Percentiles rank a stretch among this genome's conserved stretches.
Evolutionary conservation across 257 asterid species (phyloP).

Genomic region (Solanum virginianum): DNA sequence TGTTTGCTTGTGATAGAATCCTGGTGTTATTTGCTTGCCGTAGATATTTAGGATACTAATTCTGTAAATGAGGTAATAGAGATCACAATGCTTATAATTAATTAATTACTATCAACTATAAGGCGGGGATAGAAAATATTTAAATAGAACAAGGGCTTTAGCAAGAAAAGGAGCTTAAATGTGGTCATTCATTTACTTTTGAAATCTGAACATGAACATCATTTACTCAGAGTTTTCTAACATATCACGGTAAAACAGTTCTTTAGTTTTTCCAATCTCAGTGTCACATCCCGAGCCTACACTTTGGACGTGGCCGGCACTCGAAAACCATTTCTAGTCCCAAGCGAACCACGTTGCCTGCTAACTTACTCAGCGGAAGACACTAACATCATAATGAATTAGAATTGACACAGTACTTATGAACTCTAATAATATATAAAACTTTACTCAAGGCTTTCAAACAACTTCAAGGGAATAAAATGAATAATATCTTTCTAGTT

Average conservation of each 20-base stretch:
- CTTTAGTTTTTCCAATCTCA: not conserved
- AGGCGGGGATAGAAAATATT: not conserved
- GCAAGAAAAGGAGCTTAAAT: not conserved
- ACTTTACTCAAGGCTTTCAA: no score
- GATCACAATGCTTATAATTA: not conserved
- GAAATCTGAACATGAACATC: not conserved
- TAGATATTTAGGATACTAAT: not conserved
- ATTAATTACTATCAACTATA: not conserved
- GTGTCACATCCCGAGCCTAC: not conserved
- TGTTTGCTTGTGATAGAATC: not conserved
- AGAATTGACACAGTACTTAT: no score
- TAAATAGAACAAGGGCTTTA: not conserved
- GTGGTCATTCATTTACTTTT: not conserved
- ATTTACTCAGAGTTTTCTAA: not conserved
- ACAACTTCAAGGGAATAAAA: no score
- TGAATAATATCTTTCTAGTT: no score
- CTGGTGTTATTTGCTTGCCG: not conserved
- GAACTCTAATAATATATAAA: no score
- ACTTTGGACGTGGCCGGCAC: no score
- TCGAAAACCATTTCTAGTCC: no score
- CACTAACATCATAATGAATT: no score
- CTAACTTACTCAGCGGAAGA: no score
- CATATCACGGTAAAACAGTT: not conserved
- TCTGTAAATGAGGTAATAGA: not conserved
- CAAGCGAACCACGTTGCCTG: no score